Base-by-base conservation (phyloP, 2,329 filamentous ascomycete genomes). In the Penicillium sp. region DNA sequence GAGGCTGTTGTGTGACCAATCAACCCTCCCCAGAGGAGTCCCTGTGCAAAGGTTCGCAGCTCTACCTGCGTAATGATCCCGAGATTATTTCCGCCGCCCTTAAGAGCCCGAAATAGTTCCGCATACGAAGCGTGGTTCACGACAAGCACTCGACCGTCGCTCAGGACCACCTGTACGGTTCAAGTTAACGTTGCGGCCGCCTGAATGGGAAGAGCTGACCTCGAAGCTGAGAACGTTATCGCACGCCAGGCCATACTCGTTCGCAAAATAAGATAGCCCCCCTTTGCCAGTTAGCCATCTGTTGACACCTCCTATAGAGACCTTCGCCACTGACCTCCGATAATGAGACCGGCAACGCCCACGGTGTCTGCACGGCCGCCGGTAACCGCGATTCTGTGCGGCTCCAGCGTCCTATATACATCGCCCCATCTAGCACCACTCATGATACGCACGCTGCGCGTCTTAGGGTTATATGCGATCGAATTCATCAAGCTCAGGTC, bases 41-140 rank as follows among this genome's bases (percentile, higher is more conserved):
- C n/a, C n/a, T n/a, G n/a, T n/a, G n/a, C n/a, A n/a, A n/a, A n/a
- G n/a, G n/a, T n/a, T n/a, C n/a, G n/a, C n/a, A n/a, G n/a, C n/a
- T n/a, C n/a, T n/a, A n/a, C n/a, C n/a, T n/a, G 60, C 6, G 70
- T 72, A 35, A 72, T 68, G 11, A 73, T 64, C 49, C 84, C 85
- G 63, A 83, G 86, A 68, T 85, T 86, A 71, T 81, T 84, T 21
- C 82, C 81, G 17, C 86, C 85, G 13, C 85, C 86, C 60, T 82
- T 82, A 5, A 87, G 78, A 0, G 82, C 84, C 65, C 76, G 76
- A 71, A 77, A 86, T 5, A 88, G 75, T 59, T 87, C 84, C 0
- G 78, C 62, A 61, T 87, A 73, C 13, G 74, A 68, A 0, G 67
- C 69, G 4, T 70, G 67, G 17, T 78, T 82, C 2, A 81, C 84